Base-by-base conservation (phyloP, 371 early-diverging fungal species). In the Mucor racemosus region DNA sequence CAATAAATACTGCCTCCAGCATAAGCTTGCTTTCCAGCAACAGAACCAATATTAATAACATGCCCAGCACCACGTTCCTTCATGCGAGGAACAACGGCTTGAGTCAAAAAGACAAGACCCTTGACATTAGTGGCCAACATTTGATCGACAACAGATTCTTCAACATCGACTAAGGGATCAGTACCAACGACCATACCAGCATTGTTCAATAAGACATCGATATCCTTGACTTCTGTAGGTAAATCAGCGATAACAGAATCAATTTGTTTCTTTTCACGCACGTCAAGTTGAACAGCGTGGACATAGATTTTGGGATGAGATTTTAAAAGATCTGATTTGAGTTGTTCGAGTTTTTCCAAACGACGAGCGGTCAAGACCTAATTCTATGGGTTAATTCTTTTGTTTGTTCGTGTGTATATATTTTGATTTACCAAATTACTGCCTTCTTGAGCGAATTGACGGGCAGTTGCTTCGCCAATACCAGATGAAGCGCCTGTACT, bases 401-500 rank as follows among this genome's bases (percentile, higher is more conserved):
- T 33, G 14, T 34, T 39, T 21, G 19, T 34, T 26, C 44, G 1
- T 46, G 19, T 5, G 34, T 21, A 35, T 19, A 9, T 26, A 26
- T 13, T 8, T n/a, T 66, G 82, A 87, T 88, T 26, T 26, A 26
- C 26, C 66, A 97, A 71, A 71, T 95, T 87, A 60, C 92, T 86
- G 36, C 93, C 94, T 34, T 86, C 88, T 14, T 81, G 80, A 17
- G 97, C 97, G 78, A 95, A 98, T 68, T 93, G 92, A 46, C 85
- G 79, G 8, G 97, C 96, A 66, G 87, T 88, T 8, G 94, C 92
- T 62, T 89, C 89, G 60, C 97, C 97, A 61, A 97, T 97, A 44
- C 97, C 97, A 6, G 95, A 85, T 8, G 90, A 89, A 19, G 97
- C 96, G n/a, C 98, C 97, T n/a, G 97, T 96, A 61, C 92, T 91